These are phyloP conservation scores for Aphanomyces invadans DNA, from an alignment of 352 stramenopile species.

Conservation along the genomic window DNA sequence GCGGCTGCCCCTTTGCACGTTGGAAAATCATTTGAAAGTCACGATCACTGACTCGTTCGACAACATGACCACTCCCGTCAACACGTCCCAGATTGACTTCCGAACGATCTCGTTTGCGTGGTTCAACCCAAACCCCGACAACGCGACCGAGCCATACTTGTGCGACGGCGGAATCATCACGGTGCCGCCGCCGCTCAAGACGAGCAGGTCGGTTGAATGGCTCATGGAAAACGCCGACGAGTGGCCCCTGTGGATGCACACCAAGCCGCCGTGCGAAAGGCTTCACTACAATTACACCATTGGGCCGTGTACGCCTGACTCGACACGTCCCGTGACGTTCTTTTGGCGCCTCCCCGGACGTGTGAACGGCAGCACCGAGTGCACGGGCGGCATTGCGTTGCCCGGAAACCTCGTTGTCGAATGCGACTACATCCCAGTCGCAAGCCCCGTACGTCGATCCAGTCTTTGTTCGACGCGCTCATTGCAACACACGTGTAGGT, in stretches of 20 bases:
- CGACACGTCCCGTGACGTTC: conserved; percentile 31
- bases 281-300: conserved; percentile 41
- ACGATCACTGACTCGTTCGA: too few relatives aligned
- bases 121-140: conserved; percentile 32
- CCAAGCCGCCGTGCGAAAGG: conserved; percentile 28
- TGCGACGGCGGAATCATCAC: conserved; percentile 37
- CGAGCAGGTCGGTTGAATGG: conserved; percentile 38
- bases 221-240: conserved; percentile 27
- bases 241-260: conserved; percentile 27
- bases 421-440: conserved; percentile 22
- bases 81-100: conserved; percentile 13
- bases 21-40: conserved; percentile 32
- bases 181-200: conserved; percentile 30
- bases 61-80: conserved; percentile 29
- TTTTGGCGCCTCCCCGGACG: conserved; percentile 34
- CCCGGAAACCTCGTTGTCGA: conserved; percentile 5
- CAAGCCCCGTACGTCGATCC: background rate
- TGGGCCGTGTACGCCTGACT: conserved; percentile 28
- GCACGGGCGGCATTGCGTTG: conserved; percentile 3
- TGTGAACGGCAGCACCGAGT: conserved; percentile 6
- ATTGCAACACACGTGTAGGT: too few relatives aligned
- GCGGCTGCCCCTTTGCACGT: conserved; percentile 32
- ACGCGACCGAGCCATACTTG: conserved; percentile 30
- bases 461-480: too few relatives aligned
- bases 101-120: conserved; percentile 43